These are phyloP conservation scores for Chrysochromulina parva DNA, from an alignment of 78 protist genomes.

Conservation along the genomic window DNA sequence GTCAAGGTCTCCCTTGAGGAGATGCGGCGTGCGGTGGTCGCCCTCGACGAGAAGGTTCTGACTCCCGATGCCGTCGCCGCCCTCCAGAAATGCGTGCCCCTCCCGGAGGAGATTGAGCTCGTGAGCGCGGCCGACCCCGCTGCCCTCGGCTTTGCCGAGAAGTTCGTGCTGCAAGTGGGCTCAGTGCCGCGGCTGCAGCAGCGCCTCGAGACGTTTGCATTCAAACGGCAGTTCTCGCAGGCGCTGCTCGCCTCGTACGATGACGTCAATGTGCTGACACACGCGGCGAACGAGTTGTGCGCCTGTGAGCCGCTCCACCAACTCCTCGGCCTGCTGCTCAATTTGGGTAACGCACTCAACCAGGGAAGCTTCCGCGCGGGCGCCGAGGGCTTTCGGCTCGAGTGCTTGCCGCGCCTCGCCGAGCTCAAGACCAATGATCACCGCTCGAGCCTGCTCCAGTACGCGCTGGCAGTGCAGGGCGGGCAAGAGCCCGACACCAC, in stretches of 20 bases:
- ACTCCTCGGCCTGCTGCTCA: neutral
- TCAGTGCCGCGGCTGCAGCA: neutral
- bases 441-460: too few species aligned
- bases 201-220: neutral
- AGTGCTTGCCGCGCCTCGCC: neutral
- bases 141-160: neutral
- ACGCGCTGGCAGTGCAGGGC: too few species aligned
- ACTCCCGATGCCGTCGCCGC: neutral
- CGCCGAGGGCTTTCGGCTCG: neutral
- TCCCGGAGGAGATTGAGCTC: neutral
- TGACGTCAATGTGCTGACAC: neutral
- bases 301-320: neutral
- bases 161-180: neutral
- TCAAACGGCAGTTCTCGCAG: neutral
- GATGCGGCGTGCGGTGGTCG: neutral
- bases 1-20: neutral
- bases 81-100: neutral
- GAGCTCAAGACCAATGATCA: neutral
- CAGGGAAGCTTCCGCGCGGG: neutral
- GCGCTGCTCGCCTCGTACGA: neutral
- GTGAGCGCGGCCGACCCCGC: neutral
- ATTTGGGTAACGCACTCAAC: slow-evolving; percentile 1
- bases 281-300: neutral
- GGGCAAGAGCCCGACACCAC: too few species aligned
- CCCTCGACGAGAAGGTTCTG: neutral